phyloP scores from a whole-genome alignment of 2,329 filamentous ascomycete species.

The Penicillium sp. region DNA sequence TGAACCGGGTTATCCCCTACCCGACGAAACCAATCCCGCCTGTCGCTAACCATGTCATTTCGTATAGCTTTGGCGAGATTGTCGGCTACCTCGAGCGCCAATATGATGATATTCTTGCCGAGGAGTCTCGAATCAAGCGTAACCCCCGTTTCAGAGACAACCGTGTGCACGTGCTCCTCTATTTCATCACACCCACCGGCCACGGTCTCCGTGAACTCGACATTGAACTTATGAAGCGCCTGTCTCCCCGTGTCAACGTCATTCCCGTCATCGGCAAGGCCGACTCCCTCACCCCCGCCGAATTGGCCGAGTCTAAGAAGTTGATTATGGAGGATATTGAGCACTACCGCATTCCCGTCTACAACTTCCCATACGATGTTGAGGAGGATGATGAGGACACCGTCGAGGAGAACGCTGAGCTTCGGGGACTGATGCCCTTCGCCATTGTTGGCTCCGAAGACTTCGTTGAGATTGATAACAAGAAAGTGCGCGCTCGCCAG shows the following conservation, averaged over 20 bases:
- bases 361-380: constrained; percentile 99
- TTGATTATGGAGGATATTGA: constrained; percentile 99
- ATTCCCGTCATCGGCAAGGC: constrained; percentile 99
- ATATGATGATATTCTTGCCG: constrained; percentile 98
- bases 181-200: constrained; percentile 98
- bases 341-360: constrained; percentile 98
- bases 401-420: constrained; percentile 97
- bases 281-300: constrained; percentile 92
- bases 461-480: constrained; percentile 88
- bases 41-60: constrained; percentile 29
- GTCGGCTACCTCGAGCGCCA: constrained; percentile 98
- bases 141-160: constrained; percentile 99
- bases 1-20: constrained; percentile 1
- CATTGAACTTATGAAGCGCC: constrained; percentile 99
- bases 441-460: constrained; percentile 98
- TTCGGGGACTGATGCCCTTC: constrained; percentile 97
- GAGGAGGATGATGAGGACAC: constrained; percentile 99
- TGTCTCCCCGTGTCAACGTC: constrained; percentile 96
- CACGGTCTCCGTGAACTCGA: constrained; percentile 98
- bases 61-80: constrained; percentile 86
- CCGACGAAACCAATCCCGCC: not conserved
- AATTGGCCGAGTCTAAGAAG: constrained; percentile 99
- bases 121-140: constrained; percentile 99
- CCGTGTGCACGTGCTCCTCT: constrained; percentile 95
- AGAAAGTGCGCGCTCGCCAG: constrained; percentile 89